Conservation (phyloP, 257 asterid species). For the Verbascum thapsus region DNA sequence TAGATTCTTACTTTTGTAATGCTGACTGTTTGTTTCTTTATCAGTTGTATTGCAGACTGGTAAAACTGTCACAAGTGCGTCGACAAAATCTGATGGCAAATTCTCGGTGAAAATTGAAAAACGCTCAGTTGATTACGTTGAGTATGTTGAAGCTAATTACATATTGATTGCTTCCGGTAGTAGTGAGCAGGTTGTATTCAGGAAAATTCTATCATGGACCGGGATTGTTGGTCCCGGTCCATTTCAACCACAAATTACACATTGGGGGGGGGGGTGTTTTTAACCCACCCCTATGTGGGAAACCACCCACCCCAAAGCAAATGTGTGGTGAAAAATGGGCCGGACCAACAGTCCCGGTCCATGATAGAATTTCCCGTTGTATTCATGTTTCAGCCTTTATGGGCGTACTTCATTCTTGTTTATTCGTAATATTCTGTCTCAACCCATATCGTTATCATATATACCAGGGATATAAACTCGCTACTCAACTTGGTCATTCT, state of each 20-base stretch:
- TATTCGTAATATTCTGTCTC: conserved; percentile 22
- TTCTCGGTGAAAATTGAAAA: conserved; percentile 71
- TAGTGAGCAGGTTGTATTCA: conserved; percentile 70
- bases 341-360: too few relatives aligned
- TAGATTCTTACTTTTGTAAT: conserved; percentile 8
- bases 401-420: conserved; percentile 21
- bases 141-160: conserved; percentile 69
- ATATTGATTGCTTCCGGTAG: conserved; percentile 89
- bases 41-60: conserved; percentile 84
- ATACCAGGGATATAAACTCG: conserved; percentile 81
- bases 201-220: too few relatives aligned
- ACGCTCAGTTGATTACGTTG: conserved; percentile 59
- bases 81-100: conserved; percentile 51
- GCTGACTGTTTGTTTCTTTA: conserved; percentile 36
- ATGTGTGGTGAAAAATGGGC: too few relatives aligned
- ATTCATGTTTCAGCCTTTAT: conserved; percentile 22
- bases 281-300: too few relatives aligned
- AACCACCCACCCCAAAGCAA: too few relatives aligned
- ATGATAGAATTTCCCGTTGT: too few relatives aligned
- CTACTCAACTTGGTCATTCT: conserved; percentile 82
- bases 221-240: too few relatives aligned
- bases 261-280: too few relatives aligned
- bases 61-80: conserved; percentile 70
- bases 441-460: conserved; percentile 25
- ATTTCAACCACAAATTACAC: too few relatives aligned